A percentile compares a stretch with the other conserved stretches of the same genome.
Conservation (phyloP, 371 early-diverging fungal genomes). For the Mortierella sp. region DNA sequence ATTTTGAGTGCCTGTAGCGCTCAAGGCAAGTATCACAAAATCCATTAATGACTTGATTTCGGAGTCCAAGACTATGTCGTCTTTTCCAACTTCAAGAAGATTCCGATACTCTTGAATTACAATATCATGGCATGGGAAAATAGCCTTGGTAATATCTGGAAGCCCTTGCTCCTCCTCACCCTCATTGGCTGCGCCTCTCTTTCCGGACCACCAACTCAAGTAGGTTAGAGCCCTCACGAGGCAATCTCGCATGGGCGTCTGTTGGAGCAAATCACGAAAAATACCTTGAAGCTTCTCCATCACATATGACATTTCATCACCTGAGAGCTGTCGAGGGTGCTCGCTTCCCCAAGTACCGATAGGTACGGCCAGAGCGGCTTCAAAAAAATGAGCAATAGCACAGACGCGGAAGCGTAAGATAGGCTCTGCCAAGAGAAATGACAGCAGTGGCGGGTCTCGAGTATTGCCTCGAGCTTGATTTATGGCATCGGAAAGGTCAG, state of each 20-base stretch:
- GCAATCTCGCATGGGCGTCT: constrained; percentile 11
- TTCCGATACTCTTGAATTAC: constrained; percentile 30
- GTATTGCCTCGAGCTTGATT: background rate
- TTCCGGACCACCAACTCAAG: constrained; percentile 8
- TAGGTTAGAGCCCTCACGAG: constrained; percentile 12
- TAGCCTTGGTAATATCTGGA: constrained; percentile 14
- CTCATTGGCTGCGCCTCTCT: background rate
- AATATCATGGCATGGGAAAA: constrained; percentile 18
- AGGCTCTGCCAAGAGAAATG: constrained; percentile 18
- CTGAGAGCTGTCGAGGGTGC: constrained; percentile 19
- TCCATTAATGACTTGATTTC: constrained; percentile 11
- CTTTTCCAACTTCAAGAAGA: background rate
- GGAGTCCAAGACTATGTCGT: constrained; percentile 7
- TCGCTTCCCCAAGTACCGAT: constrained; percentile 19
- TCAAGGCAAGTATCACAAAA: constrained; percentile 30
- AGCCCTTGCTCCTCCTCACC: background rate
- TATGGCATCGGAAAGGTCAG: constrained; percentile 13
- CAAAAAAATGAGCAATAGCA: constrained; percentile 30
- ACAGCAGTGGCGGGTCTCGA: constrained; percentile 12
- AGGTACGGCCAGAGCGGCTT: constrained; percentile 13
- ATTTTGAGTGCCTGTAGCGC: background rate
- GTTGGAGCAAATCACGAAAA: constrained; percentile 25
- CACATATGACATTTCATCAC: constrained; percentile 23
- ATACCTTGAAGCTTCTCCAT: constrained; percentile 28
- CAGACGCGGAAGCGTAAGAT: constrained; percentile 41